phyloP scores from a whole-genome alignment of 2,329 filamentous ascomycete species.

The Apiospora arundinis region DNA sequence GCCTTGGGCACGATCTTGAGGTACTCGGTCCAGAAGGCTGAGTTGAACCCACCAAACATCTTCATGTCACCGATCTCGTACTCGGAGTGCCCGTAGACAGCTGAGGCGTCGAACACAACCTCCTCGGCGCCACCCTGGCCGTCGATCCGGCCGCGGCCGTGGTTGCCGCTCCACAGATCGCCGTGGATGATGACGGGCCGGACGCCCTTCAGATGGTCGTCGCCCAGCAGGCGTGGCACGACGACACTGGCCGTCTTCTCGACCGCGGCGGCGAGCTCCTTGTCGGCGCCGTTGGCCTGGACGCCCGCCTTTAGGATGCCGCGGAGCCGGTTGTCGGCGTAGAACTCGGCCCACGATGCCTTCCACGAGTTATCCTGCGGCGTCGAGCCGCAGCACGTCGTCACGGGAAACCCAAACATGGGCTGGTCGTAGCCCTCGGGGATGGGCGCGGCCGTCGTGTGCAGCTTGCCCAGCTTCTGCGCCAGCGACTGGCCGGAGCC shows the following conservation, averaged over 20 bases:
- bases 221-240: conserved; percentile 77
- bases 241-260: conserved; percentile 68
- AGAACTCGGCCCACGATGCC: conserved; percentile 84
- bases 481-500: conserved; percentile 68
- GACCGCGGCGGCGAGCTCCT: conserved; percentile 66
- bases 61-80: conserved; percentile 93
- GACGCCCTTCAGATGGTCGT: conserved; percentile 68
- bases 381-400: conserved; percentile 87
- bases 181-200: conserved; percentile 86
- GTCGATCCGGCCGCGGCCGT: conserved; percentile 68
- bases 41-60: conserved; percentile 91
- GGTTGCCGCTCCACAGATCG: conserved; percentile 93
- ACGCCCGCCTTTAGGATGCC: conserved; percentile 66
- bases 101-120: conserved; percentile 82
- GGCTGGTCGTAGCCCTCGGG: conserved; percentile 64
- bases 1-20: conserved; percentile 76
- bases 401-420: conserved; percentile 82
- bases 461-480: conserved; percentile 77
- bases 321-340: conserved; percentile 75
- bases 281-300: conserved; percentile 68
- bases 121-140: conserved; percentile 64
- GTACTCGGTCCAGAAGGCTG: conserved; percentile 78
- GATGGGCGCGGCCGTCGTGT: conserved; percentile 74
- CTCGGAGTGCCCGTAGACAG: conserved; percentile 85
- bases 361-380: conserved; percentile 79